Percentiles rank a stretch among this genome's conserved stretches.
These are phyloP conservation scores for Gynandropsis gynandra DNA, from an alignment of 345 rosid species.

Conservation along the genomic window DNA sequence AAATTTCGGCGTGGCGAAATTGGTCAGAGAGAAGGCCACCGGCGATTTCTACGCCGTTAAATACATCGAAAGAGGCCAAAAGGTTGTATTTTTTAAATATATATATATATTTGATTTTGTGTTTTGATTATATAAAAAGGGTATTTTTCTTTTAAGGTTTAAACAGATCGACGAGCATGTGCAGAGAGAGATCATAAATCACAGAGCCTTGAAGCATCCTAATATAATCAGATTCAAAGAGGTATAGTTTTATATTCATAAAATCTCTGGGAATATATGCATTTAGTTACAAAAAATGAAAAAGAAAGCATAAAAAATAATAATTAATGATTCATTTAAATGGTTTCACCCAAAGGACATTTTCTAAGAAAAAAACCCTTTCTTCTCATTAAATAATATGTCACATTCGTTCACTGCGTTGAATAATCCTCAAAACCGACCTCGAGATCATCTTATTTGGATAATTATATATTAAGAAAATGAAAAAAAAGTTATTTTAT, in stretches of 20 bases:
- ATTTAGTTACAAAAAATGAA: too few relatives aligned
- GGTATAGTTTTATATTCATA: slow-evolving; percentile 26
- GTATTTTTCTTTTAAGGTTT: not conserved
- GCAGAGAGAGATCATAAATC: slow-evolving; percentile 93
- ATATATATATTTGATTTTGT: not conserved
- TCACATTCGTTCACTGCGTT: slow-evolving; percentile 24
- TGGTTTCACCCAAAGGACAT: slow-evolving; percentile 2
- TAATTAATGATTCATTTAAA: too few relatives aligned
- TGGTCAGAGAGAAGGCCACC: slow-evolving; percentile 53
- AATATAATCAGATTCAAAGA: slow-evolving; percentile 82
- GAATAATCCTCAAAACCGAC: slow-evolving; percentile 12
- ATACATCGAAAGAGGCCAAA: slow-evolving; percentile 74
- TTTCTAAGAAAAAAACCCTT: slow-evolving; percentile 14
- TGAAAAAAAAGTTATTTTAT: not conserved
- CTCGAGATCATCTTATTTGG: slow-evolving; percentile 1
- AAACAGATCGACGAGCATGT: slow-evolving; percentile 88
- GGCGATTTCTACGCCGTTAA: slow-evolving; percentile 67
- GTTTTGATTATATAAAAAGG: slow-evolving; percentile 1
- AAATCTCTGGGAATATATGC: too few relatives aligned
- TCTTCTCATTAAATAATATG: not conserved
- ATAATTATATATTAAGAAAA: not conserved
- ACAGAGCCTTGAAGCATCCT: slow-evolving; percentile 81
- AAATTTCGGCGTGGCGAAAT: slow-evolving; percentile 85
- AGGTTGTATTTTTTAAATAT: slow-evolving; percentile 40
- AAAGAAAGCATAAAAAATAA: too few relatives aligned